Percentiles rank a stretch among this genome's conserved stretches.
phyloP scores from a whole-genome alignment of 495 filamentous ascomycete genomes.

The Thermothielavioides terrestris region DNA sequence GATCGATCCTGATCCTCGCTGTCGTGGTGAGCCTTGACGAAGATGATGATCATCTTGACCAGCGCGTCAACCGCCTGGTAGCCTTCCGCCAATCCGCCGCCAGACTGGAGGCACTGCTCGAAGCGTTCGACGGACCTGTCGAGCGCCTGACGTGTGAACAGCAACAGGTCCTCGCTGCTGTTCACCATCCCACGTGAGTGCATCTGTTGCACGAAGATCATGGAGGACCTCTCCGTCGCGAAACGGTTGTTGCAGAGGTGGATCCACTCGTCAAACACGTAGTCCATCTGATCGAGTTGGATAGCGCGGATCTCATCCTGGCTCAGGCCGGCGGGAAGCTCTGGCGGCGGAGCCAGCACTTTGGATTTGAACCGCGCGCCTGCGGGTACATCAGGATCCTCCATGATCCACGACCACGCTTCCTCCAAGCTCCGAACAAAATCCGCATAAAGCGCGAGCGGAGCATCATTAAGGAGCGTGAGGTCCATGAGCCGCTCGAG shows the following conservation, averaged over 20 bases:
- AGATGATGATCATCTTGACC: conserved; percentile 67
- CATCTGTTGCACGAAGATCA: conserved; percentile 78
- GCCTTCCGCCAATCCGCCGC: conserved; percentile 55
- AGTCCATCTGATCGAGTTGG: conserved; percentile 77
- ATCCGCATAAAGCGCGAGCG: conserved; percentile 70
- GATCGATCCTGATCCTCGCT: conserved; percentile 39
- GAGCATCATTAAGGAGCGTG: conserved; percentile 65
- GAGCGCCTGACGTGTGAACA: conserved; percentile 75
- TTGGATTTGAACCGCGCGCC: conserved; percentile 65
- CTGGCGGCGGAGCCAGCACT: conserved; percentile 53
- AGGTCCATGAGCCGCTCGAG: conserved; percentile 66
- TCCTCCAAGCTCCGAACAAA: conserved; percentile 75
- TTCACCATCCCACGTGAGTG: conserved; percentile 61
- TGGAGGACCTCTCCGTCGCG: conserved; percentile 58
- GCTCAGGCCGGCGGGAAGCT: conserved; percentile 24
- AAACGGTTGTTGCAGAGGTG: conserved; percentile 66
- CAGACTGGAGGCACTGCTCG: conserved; percentile 54
- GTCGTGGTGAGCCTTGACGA: conserved; percentile 57
- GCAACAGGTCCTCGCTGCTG: conserved; percentile 59
- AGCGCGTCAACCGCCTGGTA: conserved; percentile 79
- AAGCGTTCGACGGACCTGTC: conserved; percentile 69
- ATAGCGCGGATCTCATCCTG: conserved; percentile 18
- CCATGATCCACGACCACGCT: conserved; percentile 70
- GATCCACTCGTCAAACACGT: conserved; percentile 92
- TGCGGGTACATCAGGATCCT: conserved; percentile 56